Conservation (phyloP, 139 green algal genomes). For the Chlamydomonas eustigma region DNA sequence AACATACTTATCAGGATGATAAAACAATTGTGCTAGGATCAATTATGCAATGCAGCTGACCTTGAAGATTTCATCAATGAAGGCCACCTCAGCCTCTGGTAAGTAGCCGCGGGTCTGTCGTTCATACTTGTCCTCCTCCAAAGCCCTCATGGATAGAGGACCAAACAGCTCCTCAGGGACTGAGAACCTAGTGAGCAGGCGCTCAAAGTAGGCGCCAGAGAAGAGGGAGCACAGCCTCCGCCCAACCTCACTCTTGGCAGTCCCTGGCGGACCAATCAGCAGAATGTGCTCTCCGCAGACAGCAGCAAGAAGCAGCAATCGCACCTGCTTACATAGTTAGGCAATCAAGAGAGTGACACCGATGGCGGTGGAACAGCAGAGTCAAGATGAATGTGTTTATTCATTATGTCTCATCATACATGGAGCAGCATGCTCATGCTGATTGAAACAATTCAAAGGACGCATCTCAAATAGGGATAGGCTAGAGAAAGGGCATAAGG, state of each 20-base stretch:
- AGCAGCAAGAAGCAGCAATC: slow-evolving; percentile 82
- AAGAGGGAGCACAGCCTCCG: slow-evolving; percentile 62
- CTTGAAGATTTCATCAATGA: slow-evolving; percentile 86
- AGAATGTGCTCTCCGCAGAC: slow-evolving; percentile 89
- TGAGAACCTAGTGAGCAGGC: slow-evolving; percentile 90
- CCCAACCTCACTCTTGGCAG: slow-evolving; percentile 86
- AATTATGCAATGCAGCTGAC: neutral
- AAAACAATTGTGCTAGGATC: neutral
- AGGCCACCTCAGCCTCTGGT: slow-evolving; percentile 73
- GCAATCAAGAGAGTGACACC: neutral
- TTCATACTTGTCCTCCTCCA: slow-evolving; percentile 89
- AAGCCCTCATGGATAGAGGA: slow-evolving; percentile 83
- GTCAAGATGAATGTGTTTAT: too few relatives aligned
- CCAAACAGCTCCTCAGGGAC: slow-evolving; percentile 95
- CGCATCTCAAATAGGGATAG: too few relatives aligned
- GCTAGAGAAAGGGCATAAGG: too few relatives aligned
- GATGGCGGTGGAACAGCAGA: too few relatives aligned
- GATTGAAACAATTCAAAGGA: too few relatives aligned
- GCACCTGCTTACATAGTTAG: slow-evolving; percentile 54
- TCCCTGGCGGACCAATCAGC: slow-evolving; percentile 75
- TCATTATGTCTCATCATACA: too few relatives aligned
- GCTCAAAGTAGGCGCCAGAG: slow-evolving; percentile 81
- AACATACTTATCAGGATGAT: neutral
- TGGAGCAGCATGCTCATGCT: too few relatives aligned
- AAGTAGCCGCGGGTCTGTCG: slow-evolving; percentile 87